Percentiles rank a stretch among this genome's conserved stretches.
Conservation (phyloP, 2,329 filamentous ascomycete species). For the Acephala macrosclerotiorum region DNA sequence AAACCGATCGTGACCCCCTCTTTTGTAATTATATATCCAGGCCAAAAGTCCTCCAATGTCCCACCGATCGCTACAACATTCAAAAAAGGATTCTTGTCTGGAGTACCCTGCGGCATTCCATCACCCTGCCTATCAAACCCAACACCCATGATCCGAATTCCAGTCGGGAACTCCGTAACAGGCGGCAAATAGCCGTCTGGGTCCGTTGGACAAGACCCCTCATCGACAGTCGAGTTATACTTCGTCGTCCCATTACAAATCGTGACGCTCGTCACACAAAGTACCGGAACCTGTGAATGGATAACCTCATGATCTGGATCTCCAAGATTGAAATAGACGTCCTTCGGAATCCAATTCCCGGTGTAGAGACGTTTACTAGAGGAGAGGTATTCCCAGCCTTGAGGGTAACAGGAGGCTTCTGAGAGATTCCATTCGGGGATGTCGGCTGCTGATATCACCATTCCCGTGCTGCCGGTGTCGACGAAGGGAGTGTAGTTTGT, state of each 20-base stretch:
- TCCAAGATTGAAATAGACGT: constrained; percentile 13
- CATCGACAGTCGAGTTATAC: constrained; percentile 15
- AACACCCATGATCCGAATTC: constrained; percentile 20
- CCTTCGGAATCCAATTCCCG: constrained; percentile 23
- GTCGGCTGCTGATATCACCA: constrained; percentile 18
- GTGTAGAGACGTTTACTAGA: constrained; percentile 19
- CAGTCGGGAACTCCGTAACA: constrained; percentile 8
- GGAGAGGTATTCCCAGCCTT: constrained; percentile 23
- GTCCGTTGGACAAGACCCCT: constrained; percentile 12
- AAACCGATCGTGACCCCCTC: constrained; percentile 21
- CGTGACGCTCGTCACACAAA: constrained; percentile 8
- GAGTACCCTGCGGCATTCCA: constrained; percentile 28
- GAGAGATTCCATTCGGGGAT: constrained; percentile 15
- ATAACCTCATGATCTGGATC: constrained; percentile 10
- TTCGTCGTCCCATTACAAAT: constrained; percentile 13
- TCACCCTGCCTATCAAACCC: constrained; percentile 24
- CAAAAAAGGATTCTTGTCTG: constrained; percentile 26
- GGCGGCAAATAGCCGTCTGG: constrained; percentile 6
- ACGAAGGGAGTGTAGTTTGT: constrained; percentile 9
- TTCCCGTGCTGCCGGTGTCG: constrained; percentile 23
- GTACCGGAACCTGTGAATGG: constrained; percentile 16
- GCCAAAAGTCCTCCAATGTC: constrained; percentile 1
- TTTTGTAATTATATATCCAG: constrained; percentile 22
- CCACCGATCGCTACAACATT: constrained; percentile 17
- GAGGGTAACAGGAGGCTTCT: constrained; percentile 4